Base-by-base conservation (phyloP, 495 filamentous ascomycete genomes). In the Lasiosphaeria ovina region DNA sequence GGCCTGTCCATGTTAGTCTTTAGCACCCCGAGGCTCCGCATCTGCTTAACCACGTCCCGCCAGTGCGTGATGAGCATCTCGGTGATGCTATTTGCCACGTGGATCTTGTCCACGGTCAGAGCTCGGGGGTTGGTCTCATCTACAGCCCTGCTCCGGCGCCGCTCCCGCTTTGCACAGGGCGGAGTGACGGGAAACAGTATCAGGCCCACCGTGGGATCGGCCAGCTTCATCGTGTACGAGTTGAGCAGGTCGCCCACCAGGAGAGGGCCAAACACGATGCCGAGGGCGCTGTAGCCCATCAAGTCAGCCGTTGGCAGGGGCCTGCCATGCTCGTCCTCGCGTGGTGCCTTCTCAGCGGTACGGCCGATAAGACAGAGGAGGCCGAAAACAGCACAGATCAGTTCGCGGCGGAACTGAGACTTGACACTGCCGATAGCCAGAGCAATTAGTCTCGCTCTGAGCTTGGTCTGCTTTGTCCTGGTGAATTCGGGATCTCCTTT, bases 371-470 rank as follows among this genome's bases (percentile, higher is more conserved):
- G 72, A 35, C 75, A 80, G 10, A 87, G 72, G 42, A 88, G 74
- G 14, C 86, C 86, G 63, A 89, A 85, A 2, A 89, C 84, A 33
- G 85, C 83, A 64, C 83, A 87, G 54, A 89, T 86, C 31, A 89
- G 70, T 54, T 86, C 80, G 7, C 85, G 74, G n/a, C 82, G 78
- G 56, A 82, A 83, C 54, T 80, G 79, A 32, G 85, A 85, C 55
- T 68, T 73, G 51, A 86, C 71, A 7, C 79, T 79, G 3, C 79
- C 72, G 44, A 89, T 78, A 3, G 83, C 84, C 34, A 88, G 73
- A n/a, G 86, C 87, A 59, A 88, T 86, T 36, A 89, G 74, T 35
- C 83, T 79, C 31, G 84, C 84, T 35, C 81, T 77, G 47, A 85
- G 72, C 65, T 77, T 82, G 47, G 69, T 79, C 40, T 81, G 74